Conservation (phyloP, 306 rosid species). For the Fagus sylvatica region DNA sequence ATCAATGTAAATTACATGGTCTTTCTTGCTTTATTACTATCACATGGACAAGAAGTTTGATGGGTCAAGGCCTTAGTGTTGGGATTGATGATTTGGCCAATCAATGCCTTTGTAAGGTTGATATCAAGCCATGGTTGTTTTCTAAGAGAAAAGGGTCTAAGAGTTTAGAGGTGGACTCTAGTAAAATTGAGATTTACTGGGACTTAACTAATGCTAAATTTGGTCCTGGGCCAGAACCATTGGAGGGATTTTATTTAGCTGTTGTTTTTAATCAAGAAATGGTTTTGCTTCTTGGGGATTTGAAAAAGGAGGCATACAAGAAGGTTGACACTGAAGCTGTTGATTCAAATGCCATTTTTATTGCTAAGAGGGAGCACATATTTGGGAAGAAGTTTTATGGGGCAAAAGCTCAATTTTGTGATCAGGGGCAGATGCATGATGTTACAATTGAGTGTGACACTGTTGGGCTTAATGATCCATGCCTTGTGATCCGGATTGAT, state of each 20-base stretch:
- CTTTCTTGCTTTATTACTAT: constrained; percentile 62
- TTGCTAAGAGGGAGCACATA: constrained; percentile 74
- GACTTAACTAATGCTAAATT: constrained; percentile 76
- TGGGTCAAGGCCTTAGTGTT: constrained; percentile 83
- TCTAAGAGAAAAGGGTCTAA: constrained; percentile 76
- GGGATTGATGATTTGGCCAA: constrained; percentile 59
- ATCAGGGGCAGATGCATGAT: constrained; percentile 65
- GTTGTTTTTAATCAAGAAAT: constrained; percentile 54
- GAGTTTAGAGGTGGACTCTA: constrained; percentile 60
- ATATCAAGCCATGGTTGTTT: constrained; percentile 90
- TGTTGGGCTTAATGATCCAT: constrained; percentile 53
- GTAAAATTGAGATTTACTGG: constrained; percentile 65
- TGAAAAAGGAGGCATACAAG: constrained; percentile 53
- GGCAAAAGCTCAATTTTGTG: constrained; percentile 72
- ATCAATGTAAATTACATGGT: constrained; percentile 56
- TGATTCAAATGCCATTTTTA: constrained; percentile 44
- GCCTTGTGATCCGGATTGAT: constrained; percentile 72
- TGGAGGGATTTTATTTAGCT: constrained; percentile 67
- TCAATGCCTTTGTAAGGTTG: constrained; percentile 67
- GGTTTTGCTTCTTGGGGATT: constrained; percentile 68
- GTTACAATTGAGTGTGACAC: constrained; percentile 81
- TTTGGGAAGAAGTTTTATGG: constrained; percentile 69
- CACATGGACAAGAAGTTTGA: constrained; percentile 81
- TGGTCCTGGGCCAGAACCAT: constrained; percentile 78
- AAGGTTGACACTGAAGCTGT: constrained; percentile 42